A percentile compares a stretch with the other conserved stretches of the same genome.
Evolutionary conservation across 331 rosid genomes (phyloP).

Genomic region (Spiraea crenata): DNA sequence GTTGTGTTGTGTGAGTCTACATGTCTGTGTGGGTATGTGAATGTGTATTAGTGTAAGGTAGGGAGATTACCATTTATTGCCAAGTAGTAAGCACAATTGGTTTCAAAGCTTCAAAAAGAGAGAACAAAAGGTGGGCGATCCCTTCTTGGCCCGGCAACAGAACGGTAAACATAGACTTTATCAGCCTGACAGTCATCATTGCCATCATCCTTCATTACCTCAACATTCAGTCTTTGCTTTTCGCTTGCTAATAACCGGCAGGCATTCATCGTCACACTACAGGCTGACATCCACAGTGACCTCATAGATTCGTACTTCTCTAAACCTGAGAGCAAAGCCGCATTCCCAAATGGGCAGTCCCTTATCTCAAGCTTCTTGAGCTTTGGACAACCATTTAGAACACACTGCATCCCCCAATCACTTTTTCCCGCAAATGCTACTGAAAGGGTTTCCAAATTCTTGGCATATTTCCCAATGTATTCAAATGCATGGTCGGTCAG

Average conservation of each 20-base stretch:
- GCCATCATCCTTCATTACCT: slow-evolving; percentile 71
- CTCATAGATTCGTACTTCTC: slow-evolving; percentile 82
- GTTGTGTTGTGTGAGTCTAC: too few species aligned
- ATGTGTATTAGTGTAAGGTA: slow-evolving; percentile 13
- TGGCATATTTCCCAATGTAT: slow-evolving; percentile 69
- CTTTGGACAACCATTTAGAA: slow-evolving; percentile 73
- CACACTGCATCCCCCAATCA: slow-evolving; percentile 83
- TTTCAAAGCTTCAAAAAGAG: slow-evolving; percentile 51
- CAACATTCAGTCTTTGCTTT: slow-evolving; percentile 79
- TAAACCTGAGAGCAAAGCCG: slow-evolving; percentile 57
- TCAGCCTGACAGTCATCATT: slow-evolving; percentile 43
- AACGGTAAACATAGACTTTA: slow-evolving; percentile 72
- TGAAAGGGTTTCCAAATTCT: slow-evolving; percentile 76
- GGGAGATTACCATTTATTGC: slow-evolving; percentile 31
- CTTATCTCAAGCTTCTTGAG: slow-evolving; percentile 77
- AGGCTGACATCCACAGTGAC: slow-evolving; percentile 87
- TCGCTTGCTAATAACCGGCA: slow-evolving; percentile 56
- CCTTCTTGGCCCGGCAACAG: slow-evolving; percentile 78
- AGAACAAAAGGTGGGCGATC: slow-evolving; percentile 84
- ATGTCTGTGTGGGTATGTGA: background rate
- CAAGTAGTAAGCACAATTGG: background rate
- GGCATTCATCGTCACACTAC: slow-evolving; percentile 67
- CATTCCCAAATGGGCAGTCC: slow-evolving; percentile 85
- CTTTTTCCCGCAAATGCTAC: slow-evolving; percentile 83
- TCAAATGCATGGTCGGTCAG: slow-evolving; percentile 78